Evolutionary conservation across 1,284 basidiomycete species (phyloP), one percentile per base, ranked within the genome.

Genomic region (Cryptococcus hybrid): DNA sequence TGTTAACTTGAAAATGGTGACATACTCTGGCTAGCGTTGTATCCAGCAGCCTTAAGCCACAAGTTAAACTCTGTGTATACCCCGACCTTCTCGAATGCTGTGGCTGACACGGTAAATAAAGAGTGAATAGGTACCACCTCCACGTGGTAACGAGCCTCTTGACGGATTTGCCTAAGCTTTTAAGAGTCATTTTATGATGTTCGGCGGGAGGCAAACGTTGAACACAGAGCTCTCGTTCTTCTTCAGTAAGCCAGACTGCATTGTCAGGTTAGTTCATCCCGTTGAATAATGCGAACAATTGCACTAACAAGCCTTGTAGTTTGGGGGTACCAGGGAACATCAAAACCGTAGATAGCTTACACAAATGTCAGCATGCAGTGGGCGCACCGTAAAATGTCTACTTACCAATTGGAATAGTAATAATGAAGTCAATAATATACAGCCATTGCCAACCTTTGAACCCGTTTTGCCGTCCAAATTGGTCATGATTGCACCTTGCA

Each of bases 321-420:
- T 52, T 67, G 62, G 4, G 73, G n/a, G 67, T 62, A 51, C 69
- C 74, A 13, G 73, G 74, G 67, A 76, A 76, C 63, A 71, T 71
- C 45, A 70, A 8, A n/a, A 13, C 74, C 74, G 60, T 72, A 74
- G 13, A 70, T 56, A 7, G 67, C 24, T 24, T 24, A 24, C 24
- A 24, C 24, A 24, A 3, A 24, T 24, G 24, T 24, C 24, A 24
- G 24, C 24, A 24, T 24, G 24, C 24, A 24, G 24, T 24, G 24
- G 24, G 24, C 24, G 24, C 24, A 24, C 24, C 24, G 24, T 24
- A 24, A 24, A 24, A 3, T 24, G 24, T 24, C 24, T 24, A 24
- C 24, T 24, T 24, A 24, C 24, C 71, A 34, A 76, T 63, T 1
- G 73, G 73, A 2, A 73, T 52, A 8, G 69, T 70, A 52, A 70